phyloP scores from a whole-genome alignment of 2,329 filamentous ascomycete species.

The Fusarium virguliforme region DNA sequence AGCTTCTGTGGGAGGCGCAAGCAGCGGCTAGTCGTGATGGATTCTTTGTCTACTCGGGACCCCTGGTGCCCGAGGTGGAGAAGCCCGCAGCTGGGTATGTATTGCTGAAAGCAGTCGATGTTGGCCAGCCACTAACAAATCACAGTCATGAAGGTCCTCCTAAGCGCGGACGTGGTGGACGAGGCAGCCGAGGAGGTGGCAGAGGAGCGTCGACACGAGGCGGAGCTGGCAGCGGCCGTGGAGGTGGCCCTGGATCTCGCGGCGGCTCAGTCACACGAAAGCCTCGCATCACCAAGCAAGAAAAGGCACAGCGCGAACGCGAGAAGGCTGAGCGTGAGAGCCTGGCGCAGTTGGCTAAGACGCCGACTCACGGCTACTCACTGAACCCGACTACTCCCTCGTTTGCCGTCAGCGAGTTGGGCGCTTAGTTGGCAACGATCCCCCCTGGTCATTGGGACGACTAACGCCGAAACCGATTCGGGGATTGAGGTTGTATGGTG shows the following conservation, averaged over 20 bases:
- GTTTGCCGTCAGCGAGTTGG: conserved; percentile 58
- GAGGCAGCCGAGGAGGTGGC: conserved; percentile 68
- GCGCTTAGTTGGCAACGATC: conserved; percentile 46
- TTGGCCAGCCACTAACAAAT: conserved; percentile 55
- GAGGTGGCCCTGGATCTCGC: conserved; percentile 77
- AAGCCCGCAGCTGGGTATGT: conserved; percentile 74
- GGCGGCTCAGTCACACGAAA: conserved; percentile 83
- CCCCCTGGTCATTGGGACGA: too few species aligned
- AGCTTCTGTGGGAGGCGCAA: conserved; percentile 95
- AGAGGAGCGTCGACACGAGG: conserved; percentile 76
- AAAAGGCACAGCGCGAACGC: conserved; percentile 84
- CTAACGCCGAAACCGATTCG: too few species aligned
- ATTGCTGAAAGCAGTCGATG: conserved; percentile 2
- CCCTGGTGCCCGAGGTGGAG: conserved; percentile 88
- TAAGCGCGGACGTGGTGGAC: conserved; percentile 75
- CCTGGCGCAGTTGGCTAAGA: conserved; percentile 60
- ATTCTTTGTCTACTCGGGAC: conserved; percentile 98
- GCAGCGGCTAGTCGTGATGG: conserved; percentile 95
- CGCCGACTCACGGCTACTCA: conserved; percentile 57
- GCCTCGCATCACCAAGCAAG: conserved; percentile 88
- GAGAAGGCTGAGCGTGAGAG: conserved; percentile 84
- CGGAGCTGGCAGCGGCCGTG: conserved; percentile 62
- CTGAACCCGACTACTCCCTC: conserved; percentile 58
- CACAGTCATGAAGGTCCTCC: conserved; percentile 80
- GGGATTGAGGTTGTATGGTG: background rate